Evolutionary conservation across 345 rosid genomes (phyloP).

Genomic region (Luvunga scandens): DNA sequence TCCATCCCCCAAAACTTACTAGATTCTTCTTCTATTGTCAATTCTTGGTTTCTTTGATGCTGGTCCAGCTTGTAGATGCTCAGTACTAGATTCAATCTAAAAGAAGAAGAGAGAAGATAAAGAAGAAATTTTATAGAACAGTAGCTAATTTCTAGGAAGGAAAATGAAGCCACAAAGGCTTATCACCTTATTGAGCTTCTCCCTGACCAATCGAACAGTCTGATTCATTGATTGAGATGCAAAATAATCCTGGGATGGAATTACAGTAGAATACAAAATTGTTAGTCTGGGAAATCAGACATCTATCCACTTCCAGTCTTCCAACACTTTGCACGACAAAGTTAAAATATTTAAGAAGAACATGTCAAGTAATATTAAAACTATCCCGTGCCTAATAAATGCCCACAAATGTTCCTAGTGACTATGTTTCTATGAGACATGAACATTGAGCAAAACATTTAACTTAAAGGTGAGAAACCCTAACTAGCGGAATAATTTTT

Average conservation of each 20-base stretch:
- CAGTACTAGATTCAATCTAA: slow-evolving; percentile 61
- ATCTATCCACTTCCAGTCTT: slow-evolving; percentile 3
- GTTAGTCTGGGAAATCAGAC: not conserved
- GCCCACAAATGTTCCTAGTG: not conserved
- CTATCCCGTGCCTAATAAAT: not conserved
- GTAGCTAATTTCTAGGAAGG: not conserved
- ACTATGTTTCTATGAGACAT: not conserved
- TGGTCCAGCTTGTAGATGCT: slow-evolving; percentile 41
- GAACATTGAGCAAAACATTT: not conserved
- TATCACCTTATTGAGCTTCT: slow-evolving; percentile 78
- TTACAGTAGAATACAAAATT: not conserved
- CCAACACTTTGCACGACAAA: not conserved
- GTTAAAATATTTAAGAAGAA: not conserved
- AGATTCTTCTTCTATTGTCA: slow-evolving; percentile 80
- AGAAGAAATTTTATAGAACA: not conserved
- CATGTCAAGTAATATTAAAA: not conserved
- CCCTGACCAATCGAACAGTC: slow-evolving; percentile 65
- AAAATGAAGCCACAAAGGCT: not conserved
- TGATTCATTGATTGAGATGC: slow-evolving; percentile 77
- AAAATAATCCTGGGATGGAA: slow-evolving; percentile 68
- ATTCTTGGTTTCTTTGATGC: slow-evolving; percentile 52
- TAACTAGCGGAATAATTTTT: not conserved
- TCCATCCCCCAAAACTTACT: slow-evolving; percentile 3
- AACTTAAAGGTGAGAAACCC: not conserved
- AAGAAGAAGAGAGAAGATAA: not conserved